Base-by-base conservation (phyloP, 345 rosid species). In the Gynandropsis gynandra region DNA sequence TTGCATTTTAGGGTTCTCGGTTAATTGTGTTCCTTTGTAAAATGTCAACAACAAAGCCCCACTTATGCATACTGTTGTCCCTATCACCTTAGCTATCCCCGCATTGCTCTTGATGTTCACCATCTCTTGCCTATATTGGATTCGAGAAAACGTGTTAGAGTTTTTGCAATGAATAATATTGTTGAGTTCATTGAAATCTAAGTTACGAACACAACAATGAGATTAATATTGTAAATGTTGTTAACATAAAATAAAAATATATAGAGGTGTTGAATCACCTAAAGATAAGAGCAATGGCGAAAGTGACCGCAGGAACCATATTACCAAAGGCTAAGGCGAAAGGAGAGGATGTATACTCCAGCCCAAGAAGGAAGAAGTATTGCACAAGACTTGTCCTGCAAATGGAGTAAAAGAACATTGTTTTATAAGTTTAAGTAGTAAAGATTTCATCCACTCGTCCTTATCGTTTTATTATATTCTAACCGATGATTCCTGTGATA, bases 261-360 rank as follows among this genome's bases (percentile, higher is more conserved):
- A n/a, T n/a, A 11, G 48, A 37, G 31, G 43, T 20, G 5, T n/a
- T 49, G 6, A 2, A 18, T 13, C 74, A 77, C 86, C 76, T 63
- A 45, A 80, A 72, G 19, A 77, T 50, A 12, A 80, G 61, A 21
- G 80, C 78, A 68, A 70, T 58, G 2, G 69, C 56, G 49, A 77
- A 80, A 3, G 86, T 80, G 34, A 73, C 18, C 2, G 75, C 78
- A 48, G 86, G 86, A 47, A 80, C 83, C 76, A 80, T 53, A 56
- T 74, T 80, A 54, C 69, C 31, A 70, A 80, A 80, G 17, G 83
- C 86, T 60, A 74, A 60, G 1, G 86, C 39, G 53, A 68, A 77
- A 11, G 83, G 70, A 24, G 86, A 67, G 4, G 86, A 77, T 5
- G 86, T 80, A 52, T 71, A 58, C 50, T 74, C 64, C 24, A 80